These are phyloP conservation scores for Hirschfeldia incana DNA, from an alignment of 345 rosid species.

Conservation along the genomic window DNA sequence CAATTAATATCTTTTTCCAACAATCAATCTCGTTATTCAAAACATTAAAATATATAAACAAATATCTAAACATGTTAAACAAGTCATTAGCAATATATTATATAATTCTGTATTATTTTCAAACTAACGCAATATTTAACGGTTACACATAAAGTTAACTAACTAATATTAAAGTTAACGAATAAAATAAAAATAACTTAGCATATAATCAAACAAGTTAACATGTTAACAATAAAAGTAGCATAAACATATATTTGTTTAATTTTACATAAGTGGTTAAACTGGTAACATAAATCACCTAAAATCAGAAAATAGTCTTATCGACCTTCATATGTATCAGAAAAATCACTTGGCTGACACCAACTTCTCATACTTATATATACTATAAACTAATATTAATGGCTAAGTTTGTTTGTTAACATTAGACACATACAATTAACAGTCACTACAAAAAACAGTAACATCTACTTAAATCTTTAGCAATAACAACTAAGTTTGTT, in stretches of 20 bases:
- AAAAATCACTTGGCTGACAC: no score
- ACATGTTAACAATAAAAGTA: not conserved
- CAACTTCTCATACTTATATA: no score
- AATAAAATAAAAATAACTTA: not conserved
- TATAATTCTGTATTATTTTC: no score
- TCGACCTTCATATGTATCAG: not conserved
- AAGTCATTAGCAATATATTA: not conserved
- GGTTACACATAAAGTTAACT: not conserved
- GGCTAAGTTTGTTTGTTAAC: no score
- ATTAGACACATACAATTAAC: no score
- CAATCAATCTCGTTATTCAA: no score
- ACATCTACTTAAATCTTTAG: no score
- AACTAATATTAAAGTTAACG: not conserved
- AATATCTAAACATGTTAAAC: not conserved
- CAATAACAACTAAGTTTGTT: no score
- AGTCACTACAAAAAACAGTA: no score
- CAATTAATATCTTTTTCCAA: no score
- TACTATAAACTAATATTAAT: no score
- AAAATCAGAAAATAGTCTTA: not conserved
- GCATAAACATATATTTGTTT: not conserved
- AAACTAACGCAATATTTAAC: not conserved
- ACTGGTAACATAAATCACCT: not conserved
- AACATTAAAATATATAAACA: no score
- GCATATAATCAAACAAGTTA: not conserved
- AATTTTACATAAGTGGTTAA: not conserved